These are phyloP conservation scores for Cutaneotrichosporon spelunceum DNA, from an alignment of 1,284 basidiomycete species.

Conservation along the genomic window DNA sequence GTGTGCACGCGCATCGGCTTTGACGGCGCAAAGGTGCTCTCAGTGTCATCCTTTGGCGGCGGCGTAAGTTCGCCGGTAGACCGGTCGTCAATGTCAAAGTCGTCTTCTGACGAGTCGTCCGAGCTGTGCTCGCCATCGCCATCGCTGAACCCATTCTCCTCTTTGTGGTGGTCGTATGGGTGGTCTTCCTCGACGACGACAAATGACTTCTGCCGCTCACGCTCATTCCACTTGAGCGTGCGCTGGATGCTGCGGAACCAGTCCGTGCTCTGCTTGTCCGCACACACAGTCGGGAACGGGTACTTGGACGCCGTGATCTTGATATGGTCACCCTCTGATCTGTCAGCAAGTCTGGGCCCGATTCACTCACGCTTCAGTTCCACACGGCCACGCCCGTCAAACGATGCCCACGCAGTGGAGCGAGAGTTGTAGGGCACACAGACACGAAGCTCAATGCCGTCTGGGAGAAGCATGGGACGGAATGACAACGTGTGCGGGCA, in stretches of 20 bases:
- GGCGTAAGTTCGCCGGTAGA: slow-evolving; percentile 35
- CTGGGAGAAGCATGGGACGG: slow-evolving; percentile 95
- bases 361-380: slow-evolving; percentile 66
- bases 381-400: slow-evolving; percentile 93
- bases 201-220: slow-evolving; percentile 94
- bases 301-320: slow-evolving; percentile 97
- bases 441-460: slow-evolving; percentile 97
- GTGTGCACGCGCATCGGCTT: not conserved
- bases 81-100: slow-evolving; percentile 86
- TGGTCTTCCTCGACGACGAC: slow-evolving; percentile 87
- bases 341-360: not conserved
- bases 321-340: slow-evolving; percentile 86
- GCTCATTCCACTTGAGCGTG: slow-evolving; percentile 97
- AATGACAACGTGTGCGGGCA: slow-evolving; percentile 99
- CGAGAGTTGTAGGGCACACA: slow-evolving; percentile 98
- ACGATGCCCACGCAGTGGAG: slow-evolving; percentile 97
- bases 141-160: slow-evolving; percentile 6
- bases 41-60: slow-evolving; percentile 9
- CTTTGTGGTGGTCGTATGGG: slow-evolving; percentile 6
- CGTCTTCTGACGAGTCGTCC: slow-evolving; percentile 57
- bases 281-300: slow-evolving; percentile 97
- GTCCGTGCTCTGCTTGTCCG: slow-evolving; percentile 93
- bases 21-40: not conserved
- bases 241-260: slow-evolving; percentile 97
- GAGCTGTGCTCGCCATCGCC: slow-evolving; percentile 57